Conservation (phyloP, 768 basidiomycete species). For the Trametes cinnabarina region DNA sequence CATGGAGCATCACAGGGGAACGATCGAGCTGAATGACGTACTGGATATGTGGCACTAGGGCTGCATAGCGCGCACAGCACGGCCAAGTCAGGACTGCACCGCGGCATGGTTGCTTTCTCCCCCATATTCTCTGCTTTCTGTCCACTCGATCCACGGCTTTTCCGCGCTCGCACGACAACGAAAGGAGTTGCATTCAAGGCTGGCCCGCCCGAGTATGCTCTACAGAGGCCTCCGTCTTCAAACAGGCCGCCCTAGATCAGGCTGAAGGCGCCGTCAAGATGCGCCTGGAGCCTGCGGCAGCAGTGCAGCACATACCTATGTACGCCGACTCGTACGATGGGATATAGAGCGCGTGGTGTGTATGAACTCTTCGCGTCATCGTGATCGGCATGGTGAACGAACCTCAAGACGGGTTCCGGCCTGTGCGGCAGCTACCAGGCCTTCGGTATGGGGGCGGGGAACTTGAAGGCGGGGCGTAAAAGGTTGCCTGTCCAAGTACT, state of each 20-base stretch:
- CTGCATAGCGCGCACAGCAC: too few relatives aligned
- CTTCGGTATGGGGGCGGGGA: background rate
- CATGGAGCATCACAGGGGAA: too few relatives aligned
- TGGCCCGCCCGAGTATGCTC: background rate
- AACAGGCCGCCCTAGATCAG: background rate
- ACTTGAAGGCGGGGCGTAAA: too few relatives aligned
- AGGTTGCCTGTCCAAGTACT: too few relatives aligned
- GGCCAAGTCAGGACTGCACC: too few relatives aligned
- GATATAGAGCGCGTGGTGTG: background rate
- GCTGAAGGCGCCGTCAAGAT: background rate
- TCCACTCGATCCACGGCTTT: too few relatives aligned
- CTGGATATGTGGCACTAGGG: too few relatives aligned
- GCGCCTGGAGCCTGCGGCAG: background rate
- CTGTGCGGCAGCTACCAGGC: constrained; percentile 9
- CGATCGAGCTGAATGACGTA: too few relatives aligned
- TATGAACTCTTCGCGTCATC: background rate
- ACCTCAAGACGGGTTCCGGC: background rate
- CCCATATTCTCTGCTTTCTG: too few relatives aligned
- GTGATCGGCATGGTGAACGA: background rate
- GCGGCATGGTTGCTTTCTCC: too few relatives aligned
- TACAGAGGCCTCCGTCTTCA: background rate
- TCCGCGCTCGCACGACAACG: background rate
- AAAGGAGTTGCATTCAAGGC: background rate
- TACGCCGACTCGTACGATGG: background rate
- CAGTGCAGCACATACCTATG: background rate